Base-by-base conservation (phyloP, 1,139 yeast genomes). In the Wickerhamomyces sp. region DNA sequence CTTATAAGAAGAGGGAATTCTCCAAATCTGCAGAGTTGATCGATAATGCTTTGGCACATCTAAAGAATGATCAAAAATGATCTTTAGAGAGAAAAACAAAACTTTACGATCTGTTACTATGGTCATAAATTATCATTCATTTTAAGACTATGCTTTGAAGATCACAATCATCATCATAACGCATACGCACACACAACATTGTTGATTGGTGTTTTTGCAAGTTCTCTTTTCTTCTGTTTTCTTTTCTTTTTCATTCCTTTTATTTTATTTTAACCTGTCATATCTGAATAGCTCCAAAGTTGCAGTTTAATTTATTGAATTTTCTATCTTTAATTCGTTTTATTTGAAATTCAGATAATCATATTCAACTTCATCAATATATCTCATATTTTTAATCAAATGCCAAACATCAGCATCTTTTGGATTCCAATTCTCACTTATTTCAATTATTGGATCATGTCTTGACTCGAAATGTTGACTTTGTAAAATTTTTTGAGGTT, bases 11-110 rank as follows among this genome's bases (percentile, higher is more conserved):
- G 28, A 33, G 30, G 13, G 53, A 50, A 23, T 29, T 54, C 22
- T 35, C 44, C n/a, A 46, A 37, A 15, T 45, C 57, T 2, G 50
- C 54, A 4, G 40, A 41, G 18, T 32, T 47, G 28, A 54, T 54
- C 18, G 51, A 49, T 28, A 39, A 35, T 16, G 52, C 53, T 4
- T 35, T 47, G 16, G 39, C 31, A n/a, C 45, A 45, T 17, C 39
- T 51, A 29, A 32, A 37, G 13, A 26, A 28, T n/a, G 36, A 19
- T 25, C 18, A 30, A 12, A 27, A 28, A 21, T 24, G 19, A 19
- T 28, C 23, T 16, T 31, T 18, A 14, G 17, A 19, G 23, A 10
- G 16, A 26, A 6, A 4, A 3, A 21, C 22, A n/a, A n/a, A n/a
- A n/a, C n/a, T n/a, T n/a, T n/a, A n/a, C n/a, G n/a, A n/a, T n/a